Base-by-base conservation (phyloP, 768 basidiomycete genomes). In the Rhodocollybia butyracea region DNA sequence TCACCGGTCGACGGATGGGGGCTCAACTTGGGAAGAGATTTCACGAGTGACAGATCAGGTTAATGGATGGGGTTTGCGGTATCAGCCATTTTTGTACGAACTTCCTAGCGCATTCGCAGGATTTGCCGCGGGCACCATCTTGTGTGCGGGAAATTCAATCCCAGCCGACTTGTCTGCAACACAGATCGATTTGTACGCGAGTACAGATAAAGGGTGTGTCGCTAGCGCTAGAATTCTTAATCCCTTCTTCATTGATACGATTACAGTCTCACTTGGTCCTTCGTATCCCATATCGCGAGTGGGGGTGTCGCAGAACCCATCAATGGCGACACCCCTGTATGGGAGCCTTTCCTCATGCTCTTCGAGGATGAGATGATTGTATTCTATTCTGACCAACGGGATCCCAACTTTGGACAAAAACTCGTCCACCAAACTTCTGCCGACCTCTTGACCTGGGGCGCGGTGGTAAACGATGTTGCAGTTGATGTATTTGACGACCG, bases 301-400 rank as follows among this genome's bases (percentile, higher is more conserved):
- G 60, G 62, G 3, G 62, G 62, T 30, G 43, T 41, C 26, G 60
- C 62, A 2, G 17, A 55, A 24, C 60, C 62, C 13, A 40, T 56
- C 27, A 63, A 63, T 32, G 62, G 62, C n/a, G 48, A 50, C 15
- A 61, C 62, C 7, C 60, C 60, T 11, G 62, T 63, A 5, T 63
- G 62, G 62, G 62, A 63, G 42, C 61, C 61, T 1, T 64, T 59
- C 57, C 45, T 64, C 36, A 47, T 60, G 50, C 56, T 55, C 19
- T 58, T 38, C 42, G 48, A 59, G 40, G 51, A 59, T 41, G 58
- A 60, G 32, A 51, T 64, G 26, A 61, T 61, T 26, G 21, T 63
- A 2, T 63, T 53, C 40, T 63, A 61, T 47, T 63, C 62, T 15
- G 62, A 63, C 34, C 62, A 63, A 39, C 56, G 62, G 7, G 62